phyloP scores from a whole-genome alignment of 768 basidiomycete genomes.

The Paxillus ammoniavirescens region DNA sequence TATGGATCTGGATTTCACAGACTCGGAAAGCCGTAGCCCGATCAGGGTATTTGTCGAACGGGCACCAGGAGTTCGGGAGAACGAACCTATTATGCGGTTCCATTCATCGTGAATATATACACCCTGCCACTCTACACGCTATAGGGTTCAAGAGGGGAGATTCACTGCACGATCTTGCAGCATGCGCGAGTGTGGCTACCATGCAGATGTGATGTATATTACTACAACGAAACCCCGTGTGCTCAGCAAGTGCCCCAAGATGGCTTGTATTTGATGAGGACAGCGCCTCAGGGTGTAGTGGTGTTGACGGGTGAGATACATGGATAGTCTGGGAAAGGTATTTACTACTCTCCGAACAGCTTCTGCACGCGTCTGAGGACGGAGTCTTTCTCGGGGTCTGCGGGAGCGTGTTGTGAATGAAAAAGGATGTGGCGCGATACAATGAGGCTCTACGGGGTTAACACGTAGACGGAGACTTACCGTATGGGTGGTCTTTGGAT shows the following conservation, averaged over 20 bases:
- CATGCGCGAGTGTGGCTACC: constrained; percentile 14
- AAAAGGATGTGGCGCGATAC: background rate
- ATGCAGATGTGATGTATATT: constrained; percentile 25
- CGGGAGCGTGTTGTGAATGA: constrained; percentile 18
- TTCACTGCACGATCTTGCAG: constrained; percentile 8
- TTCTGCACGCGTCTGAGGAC: constrained; percentile 96
- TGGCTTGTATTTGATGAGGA: constrained; percentile 7
- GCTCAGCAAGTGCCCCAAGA: constrained; percentile 10
- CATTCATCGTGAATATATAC: constrained; percentile 35
- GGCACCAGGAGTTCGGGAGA: constrained; percentile 62
- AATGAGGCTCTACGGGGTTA: background rate
- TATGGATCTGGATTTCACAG: constrained; percentile 34
- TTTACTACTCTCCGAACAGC: constrained; percentile 81
- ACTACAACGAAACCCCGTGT: constrained; percentile 22
- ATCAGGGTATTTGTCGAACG: constrained; percentile 71
- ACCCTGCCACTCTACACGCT: constrained; percentile 10
- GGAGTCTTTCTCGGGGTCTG: constrained; percentile 95
- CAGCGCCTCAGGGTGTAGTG: constrained; percentile 3
- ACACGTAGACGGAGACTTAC: constrained; percentile 42
- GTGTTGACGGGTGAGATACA: constrained; percentile 10
- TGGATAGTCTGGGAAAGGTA: constrained; percentile 9
- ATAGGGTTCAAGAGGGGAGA: constrained; percentile 9
- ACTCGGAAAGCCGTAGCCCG: constrained; percentile 59
- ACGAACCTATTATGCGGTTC: constrained; percentile 72
- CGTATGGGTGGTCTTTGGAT: constrained; percentile 97